Percentiles rank a stretch among this genome's conserved stretches.
These are phyloP conservation scores for Boechera stricta DNA, from an alignment of 345 rosid genomes.

Conservation along the genomic window DNA sequence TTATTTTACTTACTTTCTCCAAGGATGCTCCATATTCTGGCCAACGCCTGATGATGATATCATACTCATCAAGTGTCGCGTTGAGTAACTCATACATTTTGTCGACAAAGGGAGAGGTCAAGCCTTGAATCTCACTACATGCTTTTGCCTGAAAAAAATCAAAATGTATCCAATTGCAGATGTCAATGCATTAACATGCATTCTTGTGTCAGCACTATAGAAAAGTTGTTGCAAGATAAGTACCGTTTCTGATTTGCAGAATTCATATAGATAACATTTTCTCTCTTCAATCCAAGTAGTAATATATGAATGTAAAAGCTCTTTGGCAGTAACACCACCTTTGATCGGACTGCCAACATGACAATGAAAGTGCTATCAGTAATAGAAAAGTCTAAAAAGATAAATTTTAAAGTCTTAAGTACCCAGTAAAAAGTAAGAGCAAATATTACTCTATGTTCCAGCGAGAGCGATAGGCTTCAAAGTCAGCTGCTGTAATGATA, in stretches of 20 bases:
- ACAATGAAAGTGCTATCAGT: constrained; percentile 17
- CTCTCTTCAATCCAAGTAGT: constrained; percentile 81
- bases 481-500: constrained; percentile 79
- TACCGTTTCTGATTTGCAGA: constrained; percentile 86
- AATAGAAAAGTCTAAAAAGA: neutral
- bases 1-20: constrained; percentile 63
- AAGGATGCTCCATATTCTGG: constrained; percentile 70
- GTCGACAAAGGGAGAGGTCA: constrained; percentile 81
- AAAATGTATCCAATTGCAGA: constrained; percentile 21
- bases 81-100: constrained; percentile 76
- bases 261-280: constrained; percentile 62
- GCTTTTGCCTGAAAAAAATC: constrained; percentile 65
- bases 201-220: constrained; percentile 1
- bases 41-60: constrained; percentile 76
- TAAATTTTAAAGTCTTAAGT: neutral
- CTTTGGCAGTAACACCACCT: constrained; percentile 80
- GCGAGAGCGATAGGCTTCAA: constrained; percentile 75
- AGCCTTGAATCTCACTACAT: constrained; percentile 66
- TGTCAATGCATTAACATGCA: neutral
- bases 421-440: neutral
- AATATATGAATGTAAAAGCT: constrained; percentile 74
- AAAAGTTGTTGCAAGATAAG: constrained; percentile 27
- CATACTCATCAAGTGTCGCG: constrained; percentile 66
- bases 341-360: constrained; percentile 62
- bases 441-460: constrained; percentile 66